A percentile compares a stretch with the other conserved stretches of the same genome.
phyloP scores from a whole-genome alignment of 2,329 filamentous ascomycete genomes.

The Bipolaris cookei region DNA sequence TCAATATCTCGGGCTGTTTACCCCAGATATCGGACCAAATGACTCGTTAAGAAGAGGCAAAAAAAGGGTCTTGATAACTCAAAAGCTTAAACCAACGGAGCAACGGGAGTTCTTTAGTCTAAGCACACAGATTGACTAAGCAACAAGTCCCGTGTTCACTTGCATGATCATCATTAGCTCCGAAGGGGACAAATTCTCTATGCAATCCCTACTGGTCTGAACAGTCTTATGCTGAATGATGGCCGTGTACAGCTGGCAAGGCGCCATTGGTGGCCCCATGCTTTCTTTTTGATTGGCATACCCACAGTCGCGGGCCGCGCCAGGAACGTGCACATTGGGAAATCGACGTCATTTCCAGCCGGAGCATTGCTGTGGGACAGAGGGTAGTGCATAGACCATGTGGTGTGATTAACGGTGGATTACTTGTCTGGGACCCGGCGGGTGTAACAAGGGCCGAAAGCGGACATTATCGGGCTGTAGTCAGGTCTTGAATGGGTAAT shows the following conservation, averaged over 20 bases:
- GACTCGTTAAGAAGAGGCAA: slow-evolving; percentile 25
- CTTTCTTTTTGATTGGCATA: slow-evolving; percentile 30
- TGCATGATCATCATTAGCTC: slow-evolving; percentile 19
- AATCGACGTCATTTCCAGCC: slow-evolving; percentile 32
- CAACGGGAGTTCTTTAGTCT: slow-evolving; percentile 13
- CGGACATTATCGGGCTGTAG: slow-evolving; percentile 8
- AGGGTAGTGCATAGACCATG: slow-evolving; percentile 18
- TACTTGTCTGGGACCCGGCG: slow-evolving; percentile 19
- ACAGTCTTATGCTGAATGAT: slow-evolving; percentile 40
- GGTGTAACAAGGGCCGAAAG: slow-evolving; percentile 11
- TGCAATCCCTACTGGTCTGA: slow-evolving; percentile 20
- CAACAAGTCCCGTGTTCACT: slow-evolving; percentile 28
- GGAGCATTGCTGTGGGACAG: slow-evolving; percentile 11
- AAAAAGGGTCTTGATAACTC: slow-evolving; percentile 15
- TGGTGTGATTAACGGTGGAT: slow-evolving; percentile 10
- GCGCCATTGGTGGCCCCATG: slow-evolving; percentile 38
- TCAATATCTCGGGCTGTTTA: slow-evolving; percentile 10
- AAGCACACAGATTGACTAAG: slow-evolving; percentile 21
- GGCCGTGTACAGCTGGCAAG: slow-evolving; percentile 46
- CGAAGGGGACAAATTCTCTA: slow-evolving; percentile 15
- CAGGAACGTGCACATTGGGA: slow-evolving; percentile 29
- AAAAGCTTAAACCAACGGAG: slow-evolving; percentile 10
- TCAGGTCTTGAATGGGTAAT: slow-evolving; percentile 9
- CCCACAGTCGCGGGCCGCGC: slow-evolving; percentile 36
- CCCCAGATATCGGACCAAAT: slow-evolving; percentile 16